Base-by-base conservation (phyloP, 192 early-diverging fungal genomes). In the Podila clonocystis region DNA sequence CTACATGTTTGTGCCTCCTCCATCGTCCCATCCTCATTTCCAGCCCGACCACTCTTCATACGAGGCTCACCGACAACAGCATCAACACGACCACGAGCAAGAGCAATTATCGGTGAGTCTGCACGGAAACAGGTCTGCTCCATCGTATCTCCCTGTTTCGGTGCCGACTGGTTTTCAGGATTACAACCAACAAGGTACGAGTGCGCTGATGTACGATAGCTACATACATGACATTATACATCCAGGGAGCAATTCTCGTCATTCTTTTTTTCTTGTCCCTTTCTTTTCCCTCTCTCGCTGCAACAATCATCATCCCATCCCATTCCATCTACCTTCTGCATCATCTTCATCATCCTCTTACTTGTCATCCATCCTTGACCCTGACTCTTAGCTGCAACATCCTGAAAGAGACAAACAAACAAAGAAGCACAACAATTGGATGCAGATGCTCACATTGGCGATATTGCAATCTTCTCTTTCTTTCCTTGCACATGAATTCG, bases 11-110 rank as follows among this genome's bases (percentile, higher is more conserved):
- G 57, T 20, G 28, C 48, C 15, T 11, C 50, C 64, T 19, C 15
- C n/a, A 41, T n/a, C 34, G n/a, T 30, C 64, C 5, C 20, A 60
- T 33, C 11, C 50, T 31, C 28, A 60, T 20, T 71, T 65, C 64
- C 58, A 62, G 26, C 45, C 26, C 63, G 57, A 29, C 68, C 58
- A 48, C 55, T 34, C 17, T 34, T 20, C 62, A 7, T 38, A 69
- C 9, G 55, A 62, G 6, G 22, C 31, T n/a, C 34, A 63, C 65
- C 52, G 5, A 45, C 66, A 63, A 15, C 66, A 69, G 22, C 66
- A 65, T 5, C 67, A 31, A 28, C 63, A 62, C 5, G 67, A 64
- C 7, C 68, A 76, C 48, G 62, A 65, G 2, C 63, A 48, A 38
- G 45, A 62, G 15, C 72, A 62, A 45, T 49, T n/a, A 63, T 33